Conservation (phyloP, 2,329 filamentous ascomycete species). For the Fusarium nurragi region DNA sequence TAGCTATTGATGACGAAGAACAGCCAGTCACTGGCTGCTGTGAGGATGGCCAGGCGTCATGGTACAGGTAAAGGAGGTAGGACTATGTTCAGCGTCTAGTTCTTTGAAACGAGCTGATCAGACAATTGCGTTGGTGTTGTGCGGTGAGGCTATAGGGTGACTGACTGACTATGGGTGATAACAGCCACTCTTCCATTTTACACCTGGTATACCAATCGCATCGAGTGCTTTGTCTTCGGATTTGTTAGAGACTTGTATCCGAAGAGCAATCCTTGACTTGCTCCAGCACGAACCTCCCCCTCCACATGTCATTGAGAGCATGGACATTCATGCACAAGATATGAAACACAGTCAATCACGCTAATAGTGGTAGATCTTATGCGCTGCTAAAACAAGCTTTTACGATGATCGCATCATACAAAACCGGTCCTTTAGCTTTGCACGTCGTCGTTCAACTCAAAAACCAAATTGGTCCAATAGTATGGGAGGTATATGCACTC, state of each 20-base stretch:
- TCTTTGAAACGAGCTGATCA: too few species aligned
- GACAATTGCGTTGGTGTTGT: not conserved
- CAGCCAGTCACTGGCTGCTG: too few species aligned
- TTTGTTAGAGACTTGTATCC: not conserved
- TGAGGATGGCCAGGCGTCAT: too few species aligned
- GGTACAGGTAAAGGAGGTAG: too few species aligned
- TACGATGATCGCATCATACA: not conserved
- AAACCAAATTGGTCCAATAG: conserved; percentile 6
- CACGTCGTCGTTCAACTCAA: not conserved
- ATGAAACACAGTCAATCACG: not conserved
- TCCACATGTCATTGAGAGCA: not conserved
- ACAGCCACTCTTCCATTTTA: not conserved
- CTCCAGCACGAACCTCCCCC: not conserved
- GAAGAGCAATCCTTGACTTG: not conserved
- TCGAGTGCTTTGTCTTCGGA: not conserved
- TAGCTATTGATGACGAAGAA: not conserved
- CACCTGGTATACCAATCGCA: not conserved
- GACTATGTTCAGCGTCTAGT: too few species aligned
- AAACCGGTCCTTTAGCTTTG: conserved; percentile 8
- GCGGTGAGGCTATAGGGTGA: not conserved
- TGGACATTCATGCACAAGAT: conserved; percentile 5
- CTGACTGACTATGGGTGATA: not conserved
- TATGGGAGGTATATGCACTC: not conserved
- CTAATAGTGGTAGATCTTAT: not conserved
- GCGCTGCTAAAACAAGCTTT: not conserved